Percentiles rank a stretch among this genome's conserved stretches.
These are phyloP conservation scores for Apocynum venetum DNA, from an alignment of 257 asterid species.

Conservation along the genomic window DNA sequence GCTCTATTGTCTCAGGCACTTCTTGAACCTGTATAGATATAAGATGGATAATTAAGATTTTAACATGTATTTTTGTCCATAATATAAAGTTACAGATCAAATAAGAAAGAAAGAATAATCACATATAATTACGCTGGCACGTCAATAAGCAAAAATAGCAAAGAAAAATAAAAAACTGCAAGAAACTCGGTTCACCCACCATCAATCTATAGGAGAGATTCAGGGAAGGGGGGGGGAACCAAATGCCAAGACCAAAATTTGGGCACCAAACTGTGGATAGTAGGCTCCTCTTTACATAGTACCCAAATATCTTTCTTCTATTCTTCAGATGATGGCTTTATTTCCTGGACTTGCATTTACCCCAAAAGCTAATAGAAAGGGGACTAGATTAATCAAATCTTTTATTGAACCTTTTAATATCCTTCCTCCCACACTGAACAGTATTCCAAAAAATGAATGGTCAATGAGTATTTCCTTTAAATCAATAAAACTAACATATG, in stretches of 20 bases:
- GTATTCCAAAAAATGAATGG: background rate
- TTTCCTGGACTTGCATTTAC: background rate
- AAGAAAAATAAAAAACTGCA: background rate
- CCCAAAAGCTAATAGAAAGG: background rate
- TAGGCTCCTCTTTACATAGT: background rate
- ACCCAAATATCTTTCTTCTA: background rate
- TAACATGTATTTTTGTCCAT: background rate
- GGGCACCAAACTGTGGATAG: background rate
- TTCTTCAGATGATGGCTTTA: background rate
- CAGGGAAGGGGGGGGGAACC: background rate
- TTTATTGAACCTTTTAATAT: background rate
- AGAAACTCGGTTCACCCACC: background rate
- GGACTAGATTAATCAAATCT: background rate
- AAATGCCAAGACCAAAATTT: background rate
- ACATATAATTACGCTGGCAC: background rate
- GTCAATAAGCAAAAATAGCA: background rate
- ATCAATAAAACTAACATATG: background rate
- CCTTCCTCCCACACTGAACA: background rate
- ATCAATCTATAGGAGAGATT: background rate
- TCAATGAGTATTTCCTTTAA: background rate
- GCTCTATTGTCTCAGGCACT: constrained; percentile 40
- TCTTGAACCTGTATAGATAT: constrained; percentile 32
- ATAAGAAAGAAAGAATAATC: background rate
- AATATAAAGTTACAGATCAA: background rate
- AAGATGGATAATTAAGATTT: background rate